Conservation (phyloP, 768 basidiomycete species). For the Nevesoporus exiguus region DNA sequence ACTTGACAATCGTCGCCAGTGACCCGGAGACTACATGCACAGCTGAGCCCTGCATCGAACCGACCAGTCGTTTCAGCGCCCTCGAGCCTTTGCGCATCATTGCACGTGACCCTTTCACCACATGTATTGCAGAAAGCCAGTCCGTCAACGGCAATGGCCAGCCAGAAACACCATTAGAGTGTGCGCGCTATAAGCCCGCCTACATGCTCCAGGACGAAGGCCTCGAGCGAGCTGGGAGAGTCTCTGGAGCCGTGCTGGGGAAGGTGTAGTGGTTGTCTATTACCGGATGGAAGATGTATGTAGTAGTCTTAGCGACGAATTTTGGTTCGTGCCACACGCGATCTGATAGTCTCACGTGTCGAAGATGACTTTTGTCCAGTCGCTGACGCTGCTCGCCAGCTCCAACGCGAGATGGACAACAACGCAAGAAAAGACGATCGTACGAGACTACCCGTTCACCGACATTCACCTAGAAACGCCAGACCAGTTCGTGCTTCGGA, state of each 20-base stretch:
- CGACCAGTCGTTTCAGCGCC: background rate
- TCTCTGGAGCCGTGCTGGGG: slow-evolving; percentile 24
- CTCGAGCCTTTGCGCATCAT: slow-evolving; percentile 17
- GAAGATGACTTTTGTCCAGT: slow-evolving; percentile 16
- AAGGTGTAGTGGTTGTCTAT: slow-evolving; percentile 1
- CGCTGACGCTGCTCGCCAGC: slow-evolving; percentile 21
- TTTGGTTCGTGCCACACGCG: too few species aligned
- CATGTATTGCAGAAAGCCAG: slow-evolving; percentile 16
- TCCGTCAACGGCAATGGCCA: background rate
- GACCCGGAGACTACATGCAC: slow-evolving; percentile 17
- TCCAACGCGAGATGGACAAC: slow-evolving; percentile 47
- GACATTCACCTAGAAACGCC: slow-evolving; percentile 42
- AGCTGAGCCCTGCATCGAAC: slow-evolving; percentile 10
- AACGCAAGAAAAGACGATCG: slow-evolving; percentile 56
- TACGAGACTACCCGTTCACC: slow-evolving; percentile 53
- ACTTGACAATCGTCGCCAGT: slow-evolving; percentile 18
- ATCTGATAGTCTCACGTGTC: background rate
- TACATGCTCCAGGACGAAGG: slow-evolving; percentile 74
- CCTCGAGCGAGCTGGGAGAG: slow-evolving; percentile 70
- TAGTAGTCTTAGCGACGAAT: background rate
- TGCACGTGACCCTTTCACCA: slow-evolving; percentile 20
- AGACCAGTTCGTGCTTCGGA: slow-evolving; percentile 58
- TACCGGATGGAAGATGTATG: background rate
- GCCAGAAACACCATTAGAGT: background rate
- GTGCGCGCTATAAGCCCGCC: slow-evolving; percentile 63